Conservation (phyloP, 129 eudicot species). For the Artemisia argyi region DNA sequence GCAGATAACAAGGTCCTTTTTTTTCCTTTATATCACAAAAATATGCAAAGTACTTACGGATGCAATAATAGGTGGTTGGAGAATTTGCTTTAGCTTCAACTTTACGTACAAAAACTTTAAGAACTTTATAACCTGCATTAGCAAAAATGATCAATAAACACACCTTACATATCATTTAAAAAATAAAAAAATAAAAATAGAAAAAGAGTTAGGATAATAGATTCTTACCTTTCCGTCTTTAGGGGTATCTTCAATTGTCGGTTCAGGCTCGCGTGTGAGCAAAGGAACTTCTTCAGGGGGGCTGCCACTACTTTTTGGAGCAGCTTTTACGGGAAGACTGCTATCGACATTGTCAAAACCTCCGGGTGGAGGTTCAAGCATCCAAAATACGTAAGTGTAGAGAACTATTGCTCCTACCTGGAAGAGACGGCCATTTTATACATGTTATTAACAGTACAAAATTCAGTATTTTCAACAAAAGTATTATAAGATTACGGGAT, state of each 20-base stretch:
- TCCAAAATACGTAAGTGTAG: constrained; percentile 89
- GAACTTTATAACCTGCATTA: constrained; percentile 56
- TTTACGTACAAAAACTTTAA: constrained; percentile 60
- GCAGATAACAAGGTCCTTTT: background rate
- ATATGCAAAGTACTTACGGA: constrained; percentile 62
- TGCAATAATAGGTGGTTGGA: constrained; percentile 98
- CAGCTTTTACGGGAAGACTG: constrained; percentile 55
- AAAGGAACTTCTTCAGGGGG: constrained; percentile 77
- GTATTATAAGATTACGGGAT: too few relatives aligned
- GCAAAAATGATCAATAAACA: background rate
- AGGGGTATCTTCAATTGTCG: constrained; percentile 28
- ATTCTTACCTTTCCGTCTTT: constrained; percentile 57
- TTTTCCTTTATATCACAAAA: background rate
- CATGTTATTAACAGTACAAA: background rate
- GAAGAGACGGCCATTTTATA: background rate
- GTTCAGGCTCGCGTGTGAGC: constrained; percentile 51
- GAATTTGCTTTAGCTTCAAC: constrained; percentile 90
- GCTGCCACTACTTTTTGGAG: constrained; percentile 23
- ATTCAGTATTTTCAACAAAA: too few relatives aligned
- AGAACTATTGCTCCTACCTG: constrained; percentile 94
- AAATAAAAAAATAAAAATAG: too few relatives aligned
- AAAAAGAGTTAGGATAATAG: background rate
- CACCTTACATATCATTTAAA: background rate
- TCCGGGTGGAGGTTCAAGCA: constrained; percentile 93
- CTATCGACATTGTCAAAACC: constrained; percentile 69